Conservation (phyloP, 2,329 filamentous ascomycete species). For the Aspergillus neoniger region DNA sequence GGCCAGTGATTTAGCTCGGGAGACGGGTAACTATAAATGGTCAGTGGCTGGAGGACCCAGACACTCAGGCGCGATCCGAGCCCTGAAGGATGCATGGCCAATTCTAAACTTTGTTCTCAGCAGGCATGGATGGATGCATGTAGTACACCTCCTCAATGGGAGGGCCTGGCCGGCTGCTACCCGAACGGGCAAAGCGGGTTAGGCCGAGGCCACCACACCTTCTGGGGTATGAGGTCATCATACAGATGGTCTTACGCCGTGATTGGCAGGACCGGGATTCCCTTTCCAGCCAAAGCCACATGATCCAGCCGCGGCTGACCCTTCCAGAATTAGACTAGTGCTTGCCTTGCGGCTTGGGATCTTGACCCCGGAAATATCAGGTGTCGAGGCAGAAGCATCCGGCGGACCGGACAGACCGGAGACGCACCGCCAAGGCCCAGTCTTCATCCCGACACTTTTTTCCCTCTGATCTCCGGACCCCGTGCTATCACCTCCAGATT, state of each 20-base stretch:
- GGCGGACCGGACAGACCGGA: constrained; percentile 22
- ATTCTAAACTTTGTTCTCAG: neutral
- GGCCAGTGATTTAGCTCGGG: neutral
- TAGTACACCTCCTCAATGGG: neutral
- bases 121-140: neutral
- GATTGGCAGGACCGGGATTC: neutral
- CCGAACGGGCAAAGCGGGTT: neutral
- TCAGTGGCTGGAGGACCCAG: neutral
- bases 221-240: constrained; percentile 2
- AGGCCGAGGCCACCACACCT: neutral
- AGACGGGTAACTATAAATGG: neutral
- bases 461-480: constrained; percentile 21
- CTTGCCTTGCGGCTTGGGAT: neutral
- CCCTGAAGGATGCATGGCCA: neutral
- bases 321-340: neutral
- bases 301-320: neutral
- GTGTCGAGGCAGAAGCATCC: constrained; percentile 12
- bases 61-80: neutral
- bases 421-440: constrained; percentile 21
- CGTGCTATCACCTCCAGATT: constrained; percentile 13
- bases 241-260: neutral
- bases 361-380: neutral
- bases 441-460: constrained; percentile 32
- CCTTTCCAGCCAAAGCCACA: neutral
- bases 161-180: constrained; percentile 2